Conservation (phyloP, 2,329 filamentous ascomycete genomes). For the Moelleriella libera region DNA sequence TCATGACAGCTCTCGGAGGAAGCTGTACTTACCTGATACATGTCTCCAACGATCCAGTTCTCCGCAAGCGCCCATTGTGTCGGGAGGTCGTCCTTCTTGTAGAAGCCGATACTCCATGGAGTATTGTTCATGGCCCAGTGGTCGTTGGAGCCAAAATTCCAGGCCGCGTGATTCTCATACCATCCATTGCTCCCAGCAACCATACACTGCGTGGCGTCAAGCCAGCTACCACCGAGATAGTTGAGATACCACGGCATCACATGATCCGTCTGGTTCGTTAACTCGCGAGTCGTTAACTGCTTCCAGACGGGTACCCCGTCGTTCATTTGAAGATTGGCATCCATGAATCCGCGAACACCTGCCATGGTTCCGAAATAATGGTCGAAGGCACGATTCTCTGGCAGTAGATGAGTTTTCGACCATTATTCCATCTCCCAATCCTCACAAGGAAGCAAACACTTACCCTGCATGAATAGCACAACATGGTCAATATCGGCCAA, state of each 20-base stretch:
- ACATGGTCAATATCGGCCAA: conserved; percentile 37
- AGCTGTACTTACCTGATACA: conserved; percentile 26
- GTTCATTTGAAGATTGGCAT: conserved; percentile 39
- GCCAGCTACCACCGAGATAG: conserved; percentile 34
- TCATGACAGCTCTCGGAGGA: not conserved
- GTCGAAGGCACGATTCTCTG: conserved; percentile 22
- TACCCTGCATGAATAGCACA: conserved; percentile 40
- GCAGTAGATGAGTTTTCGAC: not conserved
- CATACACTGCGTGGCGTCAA: conserved; percentile 39
- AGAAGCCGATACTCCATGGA: conserved; percentile 36
- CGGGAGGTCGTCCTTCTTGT: conserved; percentile 35
- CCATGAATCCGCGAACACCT: conserved; percentile 38
- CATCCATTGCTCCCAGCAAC: conserved; percentile 36
- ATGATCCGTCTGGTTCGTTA: conserved; percentile 24
- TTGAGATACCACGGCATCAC: conserved; percentile 41
- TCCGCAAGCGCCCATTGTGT: conserved; percentile 40
- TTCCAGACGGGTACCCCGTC: conserved; percentile 29
- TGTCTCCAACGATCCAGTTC: conserved; percentile 38
- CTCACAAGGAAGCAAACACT: not conserved
- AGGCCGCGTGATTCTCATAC: conserved; percentile 33
- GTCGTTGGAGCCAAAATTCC: conserved; percentile 35
- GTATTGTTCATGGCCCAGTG: conserved; percentile 40
- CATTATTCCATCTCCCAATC: no score
- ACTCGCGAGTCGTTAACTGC: conserved; percentile 24
- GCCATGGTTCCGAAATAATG: conserved; percentile 29